Percentiles rank a stretch among this genome's conserved stretches.
Evolutionary conservation across 2,329 filamentous ascomycete genomes (phyloP).

Genomic region (Escovopsis sp.): DNA sequence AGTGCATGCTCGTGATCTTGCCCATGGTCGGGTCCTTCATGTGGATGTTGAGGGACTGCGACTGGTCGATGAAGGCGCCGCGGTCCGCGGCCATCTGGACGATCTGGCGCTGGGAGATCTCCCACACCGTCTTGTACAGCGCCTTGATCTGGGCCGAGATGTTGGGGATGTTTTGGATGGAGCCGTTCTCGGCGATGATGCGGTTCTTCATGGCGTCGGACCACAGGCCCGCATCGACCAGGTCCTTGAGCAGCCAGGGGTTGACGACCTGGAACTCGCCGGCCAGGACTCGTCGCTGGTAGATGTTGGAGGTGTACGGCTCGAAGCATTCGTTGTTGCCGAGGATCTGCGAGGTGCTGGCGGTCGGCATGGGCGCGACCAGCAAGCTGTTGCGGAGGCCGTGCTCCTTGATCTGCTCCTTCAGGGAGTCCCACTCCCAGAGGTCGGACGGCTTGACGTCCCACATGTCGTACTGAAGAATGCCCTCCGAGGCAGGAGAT

Average conservation of each 20-base stretch:
- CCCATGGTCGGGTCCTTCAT: conserved; percentile 99
- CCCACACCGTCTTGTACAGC: conserved; percentile 99
- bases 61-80: conserved; percentile 97
- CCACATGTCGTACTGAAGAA: conserved; percentile 99
- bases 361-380: conserved; percentile 94
- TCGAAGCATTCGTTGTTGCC: conserved; percentile 99
- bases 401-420: conserved; percentile 81
- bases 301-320: conserved; percentile 99
- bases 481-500: conserved; percentile 85
- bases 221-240: conserved; percentile 96
- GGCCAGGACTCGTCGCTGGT: conserved; percentile 92
- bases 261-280: conserved; percentile 99
- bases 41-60: conserved; percentile 97
- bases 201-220: conserved; percentile 99
- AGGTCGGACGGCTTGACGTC: conserved; percentile 82
- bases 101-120: conserved; percentile 90
- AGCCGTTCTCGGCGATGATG: conserved; percentile 93
- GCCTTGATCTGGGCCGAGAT: conserved; percentile 92
- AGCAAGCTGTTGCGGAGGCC: conserved; percentile 93
- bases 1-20: conserved; percentile 99
- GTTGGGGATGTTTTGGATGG: conserved; percentile 92
- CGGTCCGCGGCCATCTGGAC: conserved; percentile 97
- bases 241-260: conserved; percentile 94
- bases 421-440: conserved; percentile 89
- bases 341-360: conserved; percentile 91